A percentile compares a stretch with the other conserved stretches of the same genome.
Conservation (phyloP, 1,284 basidiomycete species). For the Cerioporus squamosus region DNA sequence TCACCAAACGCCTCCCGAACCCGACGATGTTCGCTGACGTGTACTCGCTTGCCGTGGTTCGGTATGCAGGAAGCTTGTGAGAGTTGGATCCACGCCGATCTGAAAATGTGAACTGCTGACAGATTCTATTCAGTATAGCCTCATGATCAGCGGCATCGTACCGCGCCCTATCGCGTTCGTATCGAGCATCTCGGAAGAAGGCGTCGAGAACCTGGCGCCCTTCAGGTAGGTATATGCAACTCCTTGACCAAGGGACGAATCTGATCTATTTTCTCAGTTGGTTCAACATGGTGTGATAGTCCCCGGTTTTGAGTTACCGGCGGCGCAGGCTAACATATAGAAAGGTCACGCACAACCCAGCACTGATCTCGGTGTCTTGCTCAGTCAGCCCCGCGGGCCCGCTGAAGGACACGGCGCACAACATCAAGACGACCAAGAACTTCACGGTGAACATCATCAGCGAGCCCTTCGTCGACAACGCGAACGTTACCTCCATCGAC, state of each 20-base stretch:
- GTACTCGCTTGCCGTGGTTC: background rate
- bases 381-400: conserved; percentile 38
- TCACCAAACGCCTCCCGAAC: too few species aligned
- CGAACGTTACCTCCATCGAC: conserved; percentile 71
- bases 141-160: conserved; percentile 71
- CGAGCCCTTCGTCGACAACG: conserved; percentile 74
- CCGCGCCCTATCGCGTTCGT: conserved; percentile 80
- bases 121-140: conserved; percentile 26
- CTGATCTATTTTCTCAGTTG: conserved; percentile 44
- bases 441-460: conserved; percentile 82
- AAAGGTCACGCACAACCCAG: conserved; percentile 66
- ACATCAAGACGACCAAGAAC: conserved; percentile 68
- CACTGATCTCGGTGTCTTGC: conserved; percentile 68
- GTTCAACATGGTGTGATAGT: conserved; percentile 49
- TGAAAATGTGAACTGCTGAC: background rate
- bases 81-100: background rate
- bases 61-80: conserved; percentile 19
- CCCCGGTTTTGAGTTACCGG: background rate
- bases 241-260: conserved; percentile 2
- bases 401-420: conserved; percentile 70
- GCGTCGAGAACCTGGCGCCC: conserved; percentile 68
- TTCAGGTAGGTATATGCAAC: conserved; percentile 51
- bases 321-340: background rate
- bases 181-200: conserved; percentile 61
- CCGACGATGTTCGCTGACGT: background rate